Base-by-base conservation (phyloP, 2,329 filamentous ascomycete species). In the Metarhizium humberi region DNA sequence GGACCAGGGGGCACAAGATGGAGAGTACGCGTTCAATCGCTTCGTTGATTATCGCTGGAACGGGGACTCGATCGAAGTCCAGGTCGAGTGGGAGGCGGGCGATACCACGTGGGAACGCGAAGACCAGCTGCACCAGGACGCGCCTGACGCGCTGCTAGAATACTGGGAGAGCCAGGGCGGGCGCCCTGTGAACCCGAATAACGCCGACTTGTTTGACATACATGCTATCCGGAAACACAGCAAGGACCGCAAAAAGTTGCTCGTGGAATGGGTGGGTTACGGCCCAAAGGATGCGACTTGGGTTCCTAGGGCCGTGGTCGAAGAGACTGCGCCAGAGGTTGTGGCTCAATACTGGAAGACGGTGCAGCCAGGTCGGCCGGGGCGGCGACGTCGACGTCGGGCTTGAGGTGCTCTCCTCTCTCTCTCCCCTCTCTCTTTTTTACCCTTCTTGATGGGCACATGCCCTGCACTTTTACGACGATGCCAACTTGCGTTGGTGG, bases 231-330 rank as follows among this genome's bases (percentile, higher is more conserved):
- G 63, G 30, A 64, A 65, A 36, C 70, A 71, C 54, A 64, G 61
- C 11, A 60, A 58, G 16, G 60, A 64, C 6, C 63, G 61, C 52
- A 62, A 62, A 45, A 60, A 60, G 20, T 57, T 71, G 34, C 56
- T 64, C 8, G 68, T 73, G 1, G 70, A 72, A 56, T 73, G 70
- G 70, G 55, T 71, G 4, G 70, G 70, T 11, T 72, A 65, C 45
- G 61, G 61, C 3, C 54, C 60, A 8, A 52, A 57, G 10, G 66
- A 70, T 0, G 61, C 56, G 4, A 64, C 66, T 2, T 73, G 70
- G 70, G 61, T 69, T 56, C 56, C 63, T 2, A 58, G 61, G 6
- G 49, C 50, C 1, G 56, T 50, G 3, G 59, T 72, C 0, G 58
- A 67, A 43, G 57, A 64, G 54, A 62, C 64, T 3, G 68, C 67